These are phyloP conservation scores for Phytophthora melonis DNA, from an alignment of 352 stramenopile genomes.

Conservation along the genomic window DNA sequence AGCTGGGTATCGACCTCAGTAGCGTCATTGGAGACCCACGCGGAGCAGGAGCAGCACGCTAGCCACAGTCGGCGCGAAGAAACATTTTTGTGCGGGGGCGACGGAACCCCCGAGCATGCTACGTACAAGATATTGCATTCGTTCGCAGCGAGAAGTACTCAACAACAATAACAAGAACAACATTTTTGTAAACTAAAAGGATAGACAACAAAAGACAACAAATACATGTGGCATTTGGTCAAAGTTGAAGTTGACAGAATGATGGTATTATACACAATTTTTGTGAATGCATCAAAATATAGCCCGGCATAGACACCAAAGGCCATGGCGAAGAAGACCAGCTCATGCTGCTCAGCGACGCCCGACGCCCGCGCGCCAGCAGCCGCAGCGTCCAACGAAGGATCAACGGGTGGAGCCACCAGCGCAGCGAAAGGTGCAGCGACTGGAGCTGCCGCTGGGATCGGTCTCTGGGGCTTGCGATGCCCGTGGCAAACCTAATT, in stretches of 20 bases:
- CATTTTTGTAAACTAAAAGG: not conserved
- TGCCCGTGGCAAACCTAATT: conserved; percentile 37
- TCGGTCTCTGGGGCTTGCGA: conserved; percentile 36
- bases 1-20: conserved; percentile 29
- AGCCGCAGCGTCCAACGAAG: not conserved
- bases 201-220: no score
- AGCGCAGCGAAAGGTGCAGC: conserved; percentile 27
- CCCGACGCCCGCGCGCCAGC: no score
- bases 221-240: no score
- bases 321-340: conserved; percentile 14
- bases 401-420: not conserved
- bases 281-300: no score
- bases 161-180: no score
- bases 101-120: not conserved
- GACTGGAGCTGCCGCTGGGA: conserved; percentile 31
- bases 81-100: not conserved
- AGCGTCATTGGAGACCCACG: conserved; percentile 14
- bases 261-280: no score
- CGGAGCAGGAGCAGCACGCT: not conserved
- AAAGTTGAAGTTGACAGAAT: no score
- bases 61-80: not conserved
- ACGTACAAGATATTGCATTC: no score
- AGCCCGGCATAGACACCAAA: not conserved
- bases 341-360: not conserved
- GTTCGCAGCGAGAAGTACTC: no score